A percentile compares a stretch with the other conserved stretches of the same genome.
Conservation (phyloP, 2,329 filamentous ascomycete species). For the Diaporthe humulicola region DNA sequence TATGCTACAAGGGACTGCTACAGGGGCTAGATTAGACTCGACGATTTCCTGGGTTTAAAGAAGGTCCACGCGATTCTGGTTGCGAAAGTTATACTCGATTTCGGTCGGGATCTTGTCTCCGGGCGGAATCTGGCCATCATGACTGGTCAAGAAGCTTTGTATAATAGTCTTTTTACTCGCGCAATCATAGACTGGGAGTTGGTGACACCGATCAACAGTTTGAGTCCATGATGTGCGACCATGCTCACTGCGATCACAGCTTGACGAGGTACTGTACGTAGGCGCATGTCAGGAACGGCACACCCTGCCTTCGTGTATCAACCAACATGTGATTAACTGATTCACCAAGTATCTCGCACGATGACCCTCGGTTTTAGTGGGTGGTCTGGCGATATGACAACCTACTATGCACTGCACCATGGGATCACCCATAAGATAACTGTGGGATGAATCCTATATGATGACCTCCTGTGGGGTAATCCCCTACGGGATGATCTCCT, state of each 20-base stretch:
- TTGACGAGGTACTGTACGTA: background rate
- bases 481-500: background rate
- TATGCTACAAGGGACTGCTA: slow-evolving; percentile 6
- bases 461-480: background rate
- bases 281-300: background rate
- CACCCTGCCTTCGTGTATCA: background rate
- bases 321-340: background rate
- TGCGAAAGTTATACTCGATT: slow-evolving; percentile 35
- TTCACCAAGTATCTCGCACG: background rate
- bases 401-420: background rate
- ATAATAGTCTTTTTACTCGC: slow-evolving; percentile 48
- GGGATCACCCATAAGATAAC: background rate
- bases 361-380: background rate
- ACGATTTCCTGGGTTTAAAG: slow-evolving; percentile 10
- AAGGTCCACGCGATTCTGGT: background rate
- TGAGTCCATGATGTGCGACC: background rate
- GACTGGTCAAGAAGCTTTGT: slow-evolving; percentile 45
- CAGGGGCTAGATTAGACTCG: slow-evolving; percentile 23
- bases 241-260: background rate
- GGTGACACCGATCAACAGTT: background rate
- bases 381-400: background rate
- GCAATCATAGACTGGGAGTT: slow-evolving; percentile 49
- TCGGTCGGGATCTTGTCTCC: slow-evolving; percentile 39
- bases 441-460: background rate
- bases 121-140: slow-evolving; percentile 41